Percentiles rank a stretch among this genome's conserved stretches.
These are phyloP conservation scores for Dunaliella primolecta DNA, from an alignment of 139 green algal genomes.

Conservation along the genomic window DNA sequence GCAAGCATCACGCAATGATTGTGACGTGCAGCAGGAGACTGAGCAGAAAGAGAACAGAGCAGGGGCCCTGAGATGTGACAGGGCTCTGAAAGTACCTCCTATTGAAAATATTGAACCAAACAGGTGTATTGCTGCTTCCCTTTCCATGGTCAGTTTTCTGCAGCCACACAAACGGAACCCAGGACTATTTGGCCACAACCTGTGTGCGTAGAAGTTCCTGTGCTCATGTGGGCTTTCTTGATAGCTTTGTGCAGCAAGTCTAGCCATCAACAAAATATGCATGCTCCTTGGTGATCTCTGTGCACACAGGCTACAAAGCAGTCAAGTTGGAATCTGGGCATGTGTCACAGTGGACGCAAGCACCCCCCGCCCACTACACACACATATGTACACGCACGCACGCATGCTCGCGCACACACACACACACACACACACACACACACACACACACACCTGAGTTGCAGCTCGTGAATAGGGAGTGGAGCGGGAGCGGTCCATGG, in stretches of 20 bases:
- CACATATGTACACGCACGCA: neutral
- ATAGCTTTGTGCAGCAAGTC: too few species aligned
- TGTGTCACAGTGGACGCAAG: neutral
- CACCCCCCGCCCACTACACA: neutral
- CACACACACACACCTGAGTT: slow-evolving; percentile 88
- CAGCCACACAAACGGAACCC: too few species aligned
- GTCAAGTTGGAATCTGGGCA: too few species aligned
- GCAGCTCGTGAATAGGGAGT: slow-evolving; percentile 86
- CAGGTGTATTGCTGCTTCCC: neutral
- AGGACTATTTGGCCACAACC: too few species aligned
- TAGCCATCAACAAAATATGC: too few species aligned
- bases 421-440: neutral
- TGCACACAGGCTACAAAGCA: too few species aligned
- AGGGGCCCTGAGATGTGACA: too few species aligned
- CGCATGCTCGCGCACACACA: neutral
- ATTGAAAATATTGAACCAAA: too few species aligned
- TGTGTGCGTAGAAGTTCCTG: too few species aligned
- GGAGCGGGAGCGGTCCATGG: slow-evolving; percentile 58
- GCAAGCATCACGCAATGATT: neutral
- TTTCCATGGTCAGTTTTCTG: neutral
- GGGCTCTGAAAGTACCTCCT: too few species aligned
- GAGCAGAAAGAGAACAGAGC: neutral
- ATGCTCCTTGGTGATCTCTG: too few species aligned
- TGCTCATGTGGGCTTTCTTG: too few species aligned
- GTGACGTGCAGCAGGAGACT: neutral